Conservation (phyloP, 805 yeast species). For the Kodamaea kaohsiungensis region DNA sequence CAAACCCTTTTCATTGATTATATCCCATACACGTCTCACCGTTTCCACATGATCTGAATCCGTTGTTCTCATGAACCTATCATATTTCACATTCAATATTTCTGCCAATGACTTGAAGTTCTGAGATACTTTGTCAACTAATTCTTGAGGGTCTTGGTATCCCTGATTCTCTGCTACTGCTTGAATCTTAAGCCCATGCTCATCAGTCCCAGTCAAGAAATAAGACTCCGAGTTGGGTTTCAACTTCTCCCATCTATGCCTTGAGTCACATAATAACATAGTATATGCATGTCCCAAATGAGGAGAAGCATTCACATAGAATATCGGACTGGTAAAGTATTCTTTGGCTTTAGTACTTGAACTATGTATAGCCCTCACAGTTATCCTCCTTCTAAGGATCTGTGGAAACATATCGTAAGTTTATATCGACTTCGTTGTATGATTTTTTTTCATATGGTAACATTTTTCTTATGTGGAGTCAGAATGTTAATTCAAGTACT, state of each 20-base stretch:
- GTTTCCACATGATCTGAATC: constrained; percentile 72
- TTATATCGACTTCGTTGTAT: neutral
- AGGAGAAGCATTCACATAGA: constrained; percentile 93
- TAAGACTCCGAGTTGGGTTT: constrained; percentile 37
- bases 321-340: constrained; percentile 84
- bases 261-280: constrained; percentile 79
- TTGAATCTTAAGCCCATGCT: constrained; percentile 93
- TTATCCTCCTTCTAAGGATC: neutral
- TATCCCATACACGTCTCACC: constrained; percentile 70
- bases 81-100: constrained; percentile 56
- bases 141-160: constrained; percentile 50
- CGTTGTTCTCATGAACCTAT: constrained; percentile 88
- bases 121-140: constrained; percentile 69
- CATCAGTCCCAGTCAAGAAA: constrained; percentile 93
- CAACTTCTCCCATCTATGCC: constrained; percentile 67
- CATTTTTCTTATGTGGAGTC: neutral
- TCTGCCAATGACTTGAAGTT: constrained; percentile 67
- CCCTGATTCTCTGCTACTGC: constrained; percentile 66
- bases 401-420: neutral
- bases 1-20: constrained; percentile 56
- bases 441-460: neutral
- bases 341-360: neutral
- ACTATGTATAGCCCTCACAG: constrained; percentile 1
- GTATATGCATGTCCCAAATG: constrained; percentile 93
- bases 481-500: too few relatives aligned